Percentiles rank a stretch among this genome's conserved stretches.
phyloP scores from a whole-genome alignment of 2,329 filamentous ascomycete species.

The Pseudocercospora crystallina region DNA sequence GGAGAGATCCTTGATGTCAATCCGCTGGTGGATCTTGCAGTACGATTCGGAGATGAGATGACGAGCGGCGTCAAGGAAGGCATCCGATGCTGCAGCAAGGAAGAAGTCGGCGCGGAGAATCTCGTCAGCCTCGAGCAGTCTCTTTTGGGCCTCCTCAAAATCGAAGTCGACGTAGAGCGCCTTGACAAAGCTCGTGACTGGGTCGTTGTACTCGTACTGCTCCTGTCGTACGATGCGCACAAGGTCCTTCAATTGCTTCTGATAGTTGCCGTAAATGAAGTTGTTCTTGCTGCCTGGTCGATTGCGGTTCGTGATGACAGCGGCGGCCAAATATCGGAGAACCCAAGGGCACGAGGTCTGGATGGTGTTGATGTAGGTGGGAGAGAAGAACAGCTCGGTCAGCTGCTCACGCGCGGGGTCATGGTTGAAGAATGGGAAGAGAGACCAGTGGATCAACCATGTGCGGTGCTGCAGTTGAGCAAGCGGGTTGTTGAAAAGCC shows the following conservation, averaged over 20 bases:
- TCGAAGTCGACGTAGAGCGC: conserved; percentile 96
- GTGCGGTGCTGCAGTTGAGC: conserved; percentile 95
- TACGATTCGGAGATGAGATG: conserved; percentile 98
- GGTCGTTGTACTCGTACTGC: conserved; percentile 95
- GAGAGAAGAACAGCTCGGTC: conserved; percentile 95
- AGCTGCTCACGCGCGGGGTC: conserved; percentile 86
- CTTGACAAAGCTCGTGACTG: conserved; percentile 93
- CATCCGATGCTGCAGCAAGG: conserved; percentile 77
- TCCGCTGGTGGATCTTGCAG: conserved; percentile 99
- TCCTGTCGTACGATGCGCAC: conserved; percentile 95
- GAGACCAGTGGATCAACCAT: conserved; percentile 96
- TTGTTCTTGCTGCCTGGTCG: conserved; percentile 81
- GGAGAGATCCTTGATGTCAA: conserved; percentile 93
- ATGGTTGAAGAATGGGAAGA: conserved; percentile 99
- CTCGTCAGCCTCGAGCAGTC: conserved; percentile 82
- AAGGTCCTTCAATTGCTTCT: conserved; percentile 98
- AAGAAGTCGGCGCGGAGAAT: conserved; percentile 95
- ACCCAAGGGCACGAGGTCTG: conserved; percentile 98
- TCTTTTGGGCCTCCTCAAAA: conserved; percentile 92
- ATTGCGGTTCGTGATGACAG: conserved; percentile 84
- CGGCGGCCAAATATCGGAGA: conserved; percentile 86
- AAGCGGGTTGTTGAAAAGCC: conserved; percentile 93
- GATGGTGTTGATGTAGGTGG: conserved; percentile 98
- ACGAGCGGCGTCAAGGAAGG: conserved; percentile 89
- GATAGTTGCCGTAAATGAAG: conserved; percentile 94